These are phyloP conservation scores for Yamadazyma olivae DNA, from an alignment of 805 yeast genomes.

Conservation along the genomic window DNA sequence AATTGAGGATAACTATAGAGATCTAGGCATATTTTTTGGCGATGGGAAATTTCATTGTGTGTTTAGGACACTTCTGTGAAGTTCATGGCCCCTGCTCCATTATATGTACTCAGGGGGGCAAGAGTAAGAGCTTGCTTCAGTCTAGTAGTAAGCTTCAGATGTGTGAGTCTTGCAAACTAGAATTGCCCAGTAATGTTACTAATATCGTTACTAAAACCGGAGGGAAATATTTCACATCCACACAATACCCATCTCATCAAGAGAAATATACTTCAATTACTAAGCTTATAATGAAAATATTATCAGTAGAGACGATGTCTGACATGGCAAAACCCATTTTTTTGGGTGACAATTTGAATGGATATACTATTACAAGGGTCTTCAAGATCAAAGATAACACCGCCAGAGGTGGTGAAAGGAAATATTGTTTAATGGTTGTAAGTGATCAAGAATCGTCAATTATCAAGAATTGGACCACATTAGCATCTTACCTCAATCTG, in stretches of 20 bases:
- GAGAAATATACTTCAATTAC: conserved; percentile 51
- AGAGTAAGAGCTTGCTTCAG: conserved; percentile 29
- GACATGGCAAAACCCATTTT: conserved; percentile 61
- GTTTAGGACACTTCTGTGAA: conserved; percentile 75
- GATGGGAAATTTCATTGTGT: conserved; percentile 44
- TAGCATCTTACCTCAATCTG: conserved; percentile 33
- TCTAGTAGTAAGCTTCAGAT: conserved; percentile 40
- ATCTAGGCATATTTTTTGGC: too few relatives aligned
- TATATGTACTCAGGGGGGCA: conserved; percentile 53
- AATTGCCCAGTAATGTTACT: conserved; percentile 39
- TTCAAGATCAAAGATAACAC: conserved; percentile 62
- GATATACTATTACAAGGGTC: conserved; percentile 56
- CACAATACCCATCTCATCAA: conserved; percentile 56
- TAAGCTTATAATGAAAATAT: conserved; percentile 58
- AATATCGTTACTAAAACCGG: conserved; percentile 20
- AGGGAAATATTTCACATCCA: conserved; percentile 38
- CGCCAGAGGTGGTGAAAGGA: conserved; percentile 73
- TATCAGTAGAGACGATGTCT: conserved; percentile 63
- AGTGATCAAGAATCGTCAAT: conserved; percentile 52
- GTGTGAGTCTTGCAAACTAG: conserved; percentile 60
- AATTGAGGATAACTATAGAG: too few relatives aligned
- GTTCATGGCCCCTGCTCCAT: conserved; percentile 71
- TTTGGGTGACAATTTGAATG: conserved; percentile 60
- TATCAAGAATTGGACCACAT: conserved; percentile 53
- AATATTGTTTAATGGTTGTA: conserved; percentile 59